Percentiles rank a stretch among this genome's conserved stretches.
Evolutionary conservation across 2,329 filamentous ascomycete genomes (phyloP).

Genomic region (Pestalotiopsis sp.): DNA sequence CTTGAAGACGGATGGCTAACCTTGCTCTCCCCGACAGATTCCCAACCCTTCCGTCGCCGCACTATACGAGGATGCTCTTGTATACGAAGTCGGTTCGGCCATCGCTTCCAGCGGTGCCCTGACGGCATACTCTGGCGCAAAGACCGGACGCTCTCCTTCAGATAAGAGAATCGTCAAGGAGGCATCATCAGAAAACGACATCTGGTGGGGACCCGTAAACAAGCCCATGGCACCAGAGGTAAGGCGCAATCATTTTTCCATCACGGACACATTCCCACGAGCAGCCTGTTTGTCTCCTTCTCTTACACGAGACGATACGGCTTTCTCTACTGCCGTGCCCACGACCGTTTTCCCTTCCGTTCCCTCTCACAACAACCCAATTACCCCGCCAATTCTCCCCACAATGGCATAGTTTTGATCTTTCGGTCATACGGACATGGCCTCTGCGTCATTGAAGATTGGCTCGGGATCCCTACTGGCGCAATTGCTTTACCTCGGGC

Average conservation of each 20-base stretch:
- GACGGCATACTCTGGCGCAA: constrained; percentile 96
- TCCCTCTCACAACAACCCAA: neutral
- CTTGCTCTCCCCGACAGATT: constrained; percentile 47
- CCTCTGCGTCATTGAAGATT: neutral
- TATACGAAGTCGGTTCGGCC: constrained; percentile 96
- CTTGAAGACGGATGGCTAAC: constrained; percentile 13
- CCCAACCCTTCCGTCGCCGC: constrained; percentile 95
- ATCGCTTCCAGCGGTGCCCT: constrained; percentile 95
- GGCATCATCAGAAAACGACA: constrained; percentile 81
- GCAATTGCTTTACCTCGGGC: neutral
- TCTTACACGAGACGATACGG: constrained; percentile 7
- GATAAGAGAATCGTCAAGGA: constrained; percentile 99
- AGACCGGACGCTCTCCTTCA: constrained; percentile 94
- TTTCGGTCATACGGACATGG: neutral
- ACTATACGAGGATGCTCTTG: constrained; percentile 98
- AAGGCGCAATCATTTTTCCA: neutral
- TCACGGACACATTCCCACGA: neutral
- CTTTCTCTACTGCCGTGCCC: neutral
- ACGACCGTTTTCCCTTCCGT: neutral
- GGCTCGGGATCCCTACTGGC: neutral
- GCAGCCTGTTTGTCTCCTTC: constrained; percentile 13
- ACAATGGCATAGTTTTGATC: neutral
- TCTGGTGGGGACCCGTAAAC: constrained; percentile 99
- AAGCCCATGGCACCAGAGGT: constrained; percentile 98
- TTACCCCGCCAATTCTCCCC: constrained; percentile 1